phyloP scores from a whole-genome alignment of 148 eudicot species.

The Simmondsia chinensis region DNA sequence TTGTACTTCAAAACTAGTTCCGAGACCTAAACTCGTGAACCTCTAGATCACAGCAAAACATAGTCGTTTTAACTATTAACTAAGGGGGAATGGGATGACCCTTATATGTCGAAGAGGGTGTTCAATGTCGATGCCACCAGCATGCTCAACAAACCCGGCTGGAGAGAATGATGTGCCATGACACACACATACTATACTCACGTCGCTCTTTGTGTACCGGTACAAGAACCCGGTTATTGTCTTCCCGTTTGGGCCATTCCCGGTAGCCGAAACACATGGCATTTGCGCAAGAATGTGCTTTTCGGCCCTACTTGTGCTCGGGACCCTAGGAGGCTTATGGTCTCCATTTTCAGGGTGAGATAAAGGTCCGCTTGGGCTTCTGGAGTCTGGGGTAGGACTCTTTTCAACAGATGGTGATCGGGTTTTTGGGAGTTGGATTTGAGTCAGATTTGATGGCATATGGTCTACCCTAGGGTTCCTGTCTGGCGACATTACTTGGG shows the following conservation, averaged over 20 bases:
- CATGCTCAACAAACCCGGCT: constrained; percentile 72
- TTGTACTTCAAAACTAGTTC: no score
- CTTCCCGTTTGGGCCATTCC: constrained; percentile 68
- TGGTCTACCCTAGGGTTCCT: not conserved
- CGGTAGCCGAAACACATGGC: constrained; percentile 75
- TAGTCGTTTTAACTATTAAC: constrained; percentile 4
- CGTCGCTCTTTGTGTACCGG: constrained; percentile 47
- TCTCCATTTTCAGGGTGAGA: constrained; percentile 1
- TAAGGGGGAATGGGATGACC: constrained; percentile 30
- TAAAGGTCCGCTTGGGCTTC: constrained; percentile 9
- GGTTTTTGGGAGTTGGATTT: not conserved
- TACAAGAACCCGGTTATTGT: constrained; percentile 59
- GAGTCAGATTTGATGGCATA: not conserved
- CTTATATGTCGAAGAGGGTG: constrained; percentile 63
- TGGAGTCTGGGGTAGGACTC: constrained; percentile 2
- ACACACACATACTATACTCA: constrained; percentile 64
- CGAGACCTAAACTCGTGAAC: no score
- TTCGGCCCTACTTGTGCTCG: constrained; percentile 4
- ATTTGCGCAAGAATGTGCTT: constrained; percentile 23
- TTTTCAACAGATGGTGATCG: not conserved
- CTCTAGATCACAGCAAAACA: no score
- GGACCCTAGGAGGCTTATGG: constrained; percentile 41
- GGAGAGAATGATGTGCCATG: constrained; percentile 73
- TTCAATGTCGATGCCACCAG: constrained; percentile 54
- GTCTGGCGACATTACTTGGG: no score